Conservation (phyloP, 352 stramenopile species). For the Phytophthora ramorum region DNA sequence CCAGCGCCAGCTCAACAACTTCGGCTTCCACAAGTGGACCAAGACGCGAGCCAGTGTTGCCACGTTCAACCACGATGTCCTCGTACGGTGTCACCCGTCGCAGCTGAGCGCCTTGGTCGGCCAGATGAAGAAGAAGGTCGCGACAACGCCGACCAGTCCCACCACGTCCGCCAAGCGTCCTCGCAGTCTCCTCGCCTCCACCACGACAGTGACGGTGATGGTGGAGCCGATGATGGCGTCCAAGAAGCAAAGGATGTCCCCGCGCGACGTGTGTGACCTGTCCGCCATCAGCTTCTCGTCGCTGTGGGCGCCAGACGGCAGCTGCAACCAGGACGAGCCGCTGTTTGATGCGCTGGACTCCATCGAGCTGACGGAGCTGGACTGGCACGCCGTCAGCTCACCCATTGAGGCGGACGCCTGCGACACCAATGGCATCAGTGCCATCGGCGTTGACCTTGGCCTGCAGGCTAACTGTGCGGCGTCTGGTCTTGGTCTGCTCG, state of each 20-base stretch:
- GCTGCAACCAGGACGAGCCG: conserved; percentile 5
- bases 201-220: not conserved
- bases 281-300: not conserved
- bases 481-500: not conserved
- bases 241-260: conserved; percentile 29
- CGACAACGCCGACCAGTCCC: not conserved
- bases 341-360: conserved; percentile 12
- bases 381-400: conserved; percentile 15
- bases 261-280: conserved; percentile 14
- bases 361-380: conserved; percentile 24
- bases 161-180: conserved; percentile 13
- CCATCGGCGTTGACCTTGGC: not conserved
- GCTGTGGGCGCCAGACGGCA: conserved; percentile 2
- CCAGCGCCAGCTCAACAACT: conserved; percentile 93
- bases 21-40: conserved; percentile 89
- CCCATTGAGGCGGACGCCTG: not conserved
- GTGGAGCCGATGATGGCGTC: not conserved
- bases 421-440: not conserved
- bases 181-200: conserved; percentile 1
- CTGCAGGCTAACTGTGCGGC: not conserved
- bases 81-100: conserved; percentile 50
- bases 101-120: conserved; percentile 15
- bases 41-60: conserved; percentile 67
- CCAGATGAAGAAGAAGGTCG: conserved; percentile 17
- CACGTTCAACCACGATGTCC: conserved; percentile 76